Evolutionary conservation across 1,284 basidiomycete genomes (phyloP).

Genomic region (Cutaneotrichosporon sp.): DNA sequence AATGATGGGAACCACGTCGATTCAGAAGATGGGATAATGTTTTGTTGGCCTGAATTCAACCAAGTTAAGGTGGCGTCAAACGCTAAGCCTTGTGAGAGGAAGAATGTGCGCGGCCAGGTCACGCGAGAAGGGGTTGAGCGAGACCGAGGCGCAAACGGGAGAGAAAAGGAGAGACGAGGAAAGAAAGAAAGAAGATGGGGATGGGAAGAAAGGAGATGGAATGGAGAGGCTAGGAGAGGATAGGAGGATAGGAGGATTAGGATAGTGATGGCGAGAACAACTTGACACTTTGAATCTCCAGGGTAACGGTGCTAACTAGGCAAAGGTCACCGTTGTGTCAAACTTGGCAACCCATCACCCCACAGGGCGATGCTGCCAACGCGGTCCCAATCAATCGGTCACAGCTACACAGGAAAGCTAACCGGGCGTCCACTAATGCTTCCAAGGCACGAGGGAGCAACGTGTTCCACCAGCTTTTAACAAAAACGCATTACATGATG

Average conservation of each 20-base stretch:
- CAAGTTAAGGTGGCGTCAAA: not conserved
- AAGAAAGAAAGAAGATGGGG: conserved; percentile 4
- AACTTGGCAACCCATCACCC: no score
- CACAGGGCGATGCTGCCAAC: no score
- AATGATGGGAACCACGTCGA: not conserved
- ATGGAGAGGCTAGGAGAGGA: not conserved
- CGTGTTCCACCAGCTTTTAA: not conserved
- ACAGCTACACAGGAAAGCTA: no score
- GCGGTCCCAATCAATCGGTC: no score
- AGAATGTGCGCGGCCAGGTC: conserved; percentile 7
- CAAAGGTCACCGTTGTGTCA: no score
- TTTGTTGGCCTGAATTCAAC: conserved; percentile 1
- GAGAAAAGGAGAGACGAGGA: conserved; percentile 11
- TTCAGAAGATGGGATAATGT: not conserved
- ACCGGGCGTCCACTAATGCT: not conserved
- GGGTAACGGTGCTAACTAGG: no score
- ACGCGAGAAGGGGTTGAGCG: conserved; percentile 4
- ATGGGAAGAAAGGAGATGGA: not conserved
- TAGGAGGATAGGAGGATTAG: not conserved
- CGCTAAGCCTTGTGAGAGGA: not conserved
- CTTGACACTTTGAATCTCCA: no score
- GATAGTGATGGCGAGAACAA: no score
- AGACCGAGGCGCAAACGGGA: not conserved
- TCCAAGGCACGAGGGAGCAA: not conserved
- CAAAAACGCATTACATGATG: not conserved